phyloP scores from a whole-genome alignment of 345 rosid genomes.

The Ceriops tagal region DNA sequence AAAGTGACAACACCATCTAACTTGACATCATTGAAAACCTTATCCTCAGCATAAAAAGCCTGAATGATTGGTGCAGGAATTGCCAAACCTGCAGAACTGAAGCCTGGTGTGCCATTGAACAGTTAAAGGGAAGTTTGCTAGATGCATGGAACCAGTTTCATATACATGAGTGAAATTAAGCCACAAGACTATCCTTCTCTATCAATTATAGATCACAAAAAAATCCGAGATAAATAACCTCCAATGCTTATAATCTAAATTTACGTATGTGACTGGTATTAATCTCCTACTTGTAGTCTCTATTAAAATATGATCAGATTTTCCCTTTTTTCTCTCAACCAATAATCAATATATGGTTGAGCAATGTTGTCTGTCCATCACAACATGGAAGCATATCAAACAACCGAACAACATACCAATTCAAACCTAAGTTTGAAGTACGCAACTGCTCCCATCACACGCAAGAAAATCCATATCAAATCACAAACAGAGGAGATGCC shows the following conservation, averaged over 20 bases:
- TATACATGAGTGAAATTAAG: not conserved
- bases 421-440: too few relatives aligned
- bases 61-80: constrained; percentile 96
- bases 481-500: not conserved
- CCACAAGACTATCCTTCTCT: not conserved
- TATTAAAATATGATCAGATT: constrained; percentile 82
- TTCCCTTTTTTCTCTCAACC: constrained; percentile 76
- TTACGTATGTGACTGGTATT: not conserved
- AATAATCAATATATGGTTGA: constrained; percentile 88
- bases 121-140: constrained; percentile 7
- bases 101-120: not conserved
- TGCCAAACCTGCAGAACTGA: constrained; percentile 38
- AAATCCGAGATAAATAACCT: not conserved
- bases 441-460: not conserved
- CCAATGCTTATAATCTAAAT: not conserved
- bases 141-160: not conserved
- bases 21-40: constrained; percentile 77
- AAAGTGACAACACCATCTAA: constrained; percentile 91
- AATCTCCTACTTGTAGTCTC: constrained; percentile 74
- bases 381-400: constrained; percentile 3
- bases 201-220: not conserved
- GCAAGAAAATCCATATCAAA: not conserved
- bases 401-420: not conserved
- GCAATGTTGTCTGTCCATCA: constrained; percentile 71
- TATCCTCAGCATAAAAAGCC: constrained; percentile 91